These are phyloP conservation scores for Hanseniaspora nectarophila DNA, from an alignment of 805 yeast species.

Conservation along the genomic window DNA sequence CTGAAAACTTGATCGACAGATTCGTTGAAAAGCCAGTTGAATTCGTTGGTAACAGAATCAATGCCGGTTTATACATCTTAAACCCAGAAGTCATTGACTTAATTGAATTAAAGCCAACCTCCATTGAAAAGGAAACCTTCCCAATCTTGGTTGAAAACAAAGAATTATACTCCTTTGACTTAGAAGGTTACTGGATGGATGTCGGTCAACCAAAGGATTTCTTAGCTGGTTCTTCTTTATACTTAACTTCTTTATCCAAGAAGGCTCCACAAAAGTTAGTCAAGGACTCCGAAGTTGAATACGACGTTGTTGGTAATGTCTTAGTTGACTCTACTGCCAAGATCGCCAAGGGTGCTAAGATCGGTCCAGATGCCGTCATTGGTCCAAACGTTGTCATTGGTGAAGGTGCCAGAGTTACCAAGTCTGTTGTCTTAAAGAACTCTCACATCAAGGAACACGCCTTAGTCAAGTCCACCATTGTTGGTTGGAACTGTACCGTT, in stretches of 20 bases:
- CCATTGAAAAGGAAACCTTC: constrained; percentile 99
- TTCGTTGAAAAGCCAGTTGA: constrained; percentile 99
- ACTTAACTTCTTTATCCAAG: constrained; percentile 76
- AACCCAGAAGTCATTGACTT: constrained; percentile 95
- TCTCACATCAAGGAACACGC: constrained; percentile 94
- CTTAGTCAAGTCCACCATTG: constrained; percentile 92
- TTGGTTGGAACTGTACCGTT: constrained; percentile 97
- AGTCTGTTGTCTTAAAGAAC: constrained; percentile 85
- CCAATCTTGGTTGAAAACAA: constrained; percentile 85
- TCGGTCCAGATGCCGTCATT: constrained; percentile 95
- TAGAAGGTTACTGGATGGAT: constrained; percentile 99
- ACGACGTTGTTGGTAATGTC: constrained; percentile 77
- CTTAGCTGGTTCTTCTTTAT: constrained; percentile 87
- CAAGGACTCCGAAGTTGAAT: constrained; percentile 37
- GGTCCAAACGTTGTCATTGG: constrained; percentile 95
- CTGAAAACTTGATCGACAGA: constrained; percentile 91
- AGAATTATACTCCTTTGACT: constrained; percentile 84
- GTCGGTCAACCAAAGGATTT: constrained; percentile 99
- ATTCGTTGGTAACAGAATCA: constrained; percentile 98
- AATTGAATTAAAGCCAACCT: constrained; percentile 96
- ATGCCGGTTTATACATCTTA: constrained; percentile 96
- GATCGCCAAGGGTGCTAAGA: constrained; percentile 82
- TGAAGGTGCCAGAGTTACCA: constrained; percentile 95
- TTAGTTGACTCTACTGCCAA: constrained; percentile 90
- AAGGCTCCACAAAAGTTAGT: constrained; percentile 61